Percentiles rank a stretch among this genome's conserved stretches.
phyloP scores from a whole-genome alignment of 2,329 filamentous ascomycete species.

The Tetracladium maxilliforme region DNA sequence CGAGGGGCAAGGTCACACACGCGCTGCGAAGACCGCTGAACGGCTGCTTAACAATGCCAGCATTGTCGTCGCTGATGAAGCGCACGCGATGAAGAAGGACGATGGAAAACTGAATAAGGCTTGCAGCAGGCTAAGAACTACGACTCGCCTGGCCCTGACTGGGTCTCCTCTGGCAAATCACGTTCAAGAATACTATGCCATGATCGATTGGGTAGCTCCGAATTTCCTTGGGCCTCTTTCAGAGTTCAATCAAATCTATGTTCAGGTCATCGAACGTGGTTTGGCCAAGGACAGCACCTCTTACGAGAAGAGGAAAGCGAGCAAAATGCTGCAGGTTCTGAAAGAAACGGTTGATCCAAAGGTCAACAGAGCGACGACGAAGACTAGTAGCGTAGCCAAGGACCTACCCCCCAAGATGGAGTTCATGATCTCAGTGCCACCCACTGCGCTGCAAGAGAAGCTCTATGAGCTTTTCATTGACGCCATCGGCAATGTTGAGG shows the following conservation, averaged over 20 bases:
- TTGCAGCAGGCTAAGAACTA: constrained; percentile 46
- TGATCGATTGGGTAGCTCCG: constrained; percentile 78
- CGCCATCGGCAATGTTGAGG: constrained; percentile 15
- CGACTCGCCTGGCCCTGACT: constrained; percentile 66
- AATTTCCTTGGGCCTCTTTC: constrained; percentile 54
- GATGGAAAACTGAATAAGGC: constrained; percentile 33
- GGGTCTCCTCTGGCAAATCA: constrained; percentile 80
- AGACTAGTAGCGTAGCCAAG: constrained; percentile 45
- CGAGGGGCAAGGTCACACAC: constrained; percentile 19
- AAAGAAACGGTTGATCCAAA: constrained; percentile 63
- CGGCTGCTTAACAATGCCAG: constrained; percentile 46
- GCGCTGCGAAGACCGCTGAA: constrained; percentile 21
- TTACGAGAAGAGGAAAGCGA: constrained; percentile 38
- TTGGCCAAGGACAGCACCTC: constrained; percentile 48
- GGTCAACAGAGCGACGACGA: constrained; percentile 61
- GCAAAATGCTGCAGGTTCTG: constrained; percentile 55
- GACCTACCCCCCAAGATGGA: constrained; percentile 65
- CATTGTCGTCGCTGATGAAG: constrained; percentile 75
- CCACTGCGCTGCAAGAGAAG: constrained; percentile 48
- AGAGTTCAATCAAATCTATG: constrained; percentile 60
- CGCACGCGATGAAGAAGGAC: constrained; percentile 62
- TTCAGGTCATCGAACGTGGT: constrained; percentile 58
- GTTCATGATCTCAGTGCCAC: constrained; percentile 62
- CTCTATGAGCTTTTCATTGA: constrained; percentile 43
- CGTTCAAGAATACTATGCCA: constrained; percentile 69